A percentile compares a stretch with the other conserved stretches of the same genome.
These are phyloP conservation scores for Zymoseptoria tritici DNA, from an alignment of 2,329 filamentous ascomycete genomes.

Conservation along the genomic window DNA sequence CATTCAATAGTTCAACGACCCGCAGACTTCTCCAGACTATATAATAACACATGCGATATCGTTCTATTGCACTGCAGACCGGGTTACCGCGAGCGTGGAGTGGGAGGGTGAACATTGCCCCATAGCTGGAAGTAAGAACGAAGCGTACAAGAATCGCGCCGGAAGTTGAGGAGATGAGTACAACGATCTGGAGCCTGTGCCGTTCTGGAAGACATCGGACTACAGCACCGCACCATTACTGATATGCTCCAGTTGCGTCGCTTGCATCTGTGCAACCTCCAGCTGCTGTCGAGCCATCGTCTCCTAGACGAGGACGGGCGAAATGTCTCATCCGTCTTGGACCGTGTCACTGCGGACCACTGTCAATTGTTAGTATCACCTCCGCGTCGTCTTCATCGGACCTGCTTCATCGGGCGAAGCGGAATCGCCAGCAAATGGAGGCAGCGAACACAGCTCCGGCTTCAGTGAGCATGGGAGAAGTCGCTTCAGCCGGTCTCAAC, in stretches of 20 bases:
- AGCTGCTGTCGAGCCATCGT: neutral
- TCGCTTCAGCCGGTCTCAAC: too few relatives aligned
- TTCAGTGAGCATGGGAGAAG: too few relatives aligned
- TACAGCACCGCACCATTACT: neutral
- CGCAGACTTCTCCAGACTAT: neutral
- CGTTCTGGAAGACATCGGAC: neutral
- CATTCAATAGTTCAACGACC: neutral
- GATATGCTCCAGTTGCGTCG: neutral
- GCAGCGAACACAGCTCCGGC: too few relatives aligned
- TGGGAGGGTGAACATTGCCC: too few relatives aligned
- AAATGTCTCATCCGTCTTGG: neutral
- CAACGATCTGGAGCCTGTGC: too few relatives aligned
- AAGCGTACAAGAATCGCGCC: too few relatives aligned
- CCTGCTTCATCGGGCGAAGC: too few relatives aligned
- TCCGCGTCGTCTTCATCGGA: too few relatives aligned
- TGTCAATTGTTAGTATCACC: conserved; percentile 6
- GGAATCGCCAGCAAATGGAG: too few relatives aligned
- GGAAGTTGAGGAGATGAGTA: too few relatives aligned
- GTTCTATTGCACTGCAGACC: neutral
- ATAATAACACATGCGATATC: neutral
- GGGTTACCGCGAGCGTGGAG: too few relatives aligned
- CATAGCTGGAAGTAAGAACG: too few relatives aligned
- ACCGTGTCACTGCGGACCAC: neutral
- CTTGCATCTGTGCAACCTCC: neutral
- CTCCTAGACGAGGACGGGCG: neutral